Base-by-base conservation (phyloP, 495 filamentous ascomycete species). In the Neurospora tetrasperma region DNA sequence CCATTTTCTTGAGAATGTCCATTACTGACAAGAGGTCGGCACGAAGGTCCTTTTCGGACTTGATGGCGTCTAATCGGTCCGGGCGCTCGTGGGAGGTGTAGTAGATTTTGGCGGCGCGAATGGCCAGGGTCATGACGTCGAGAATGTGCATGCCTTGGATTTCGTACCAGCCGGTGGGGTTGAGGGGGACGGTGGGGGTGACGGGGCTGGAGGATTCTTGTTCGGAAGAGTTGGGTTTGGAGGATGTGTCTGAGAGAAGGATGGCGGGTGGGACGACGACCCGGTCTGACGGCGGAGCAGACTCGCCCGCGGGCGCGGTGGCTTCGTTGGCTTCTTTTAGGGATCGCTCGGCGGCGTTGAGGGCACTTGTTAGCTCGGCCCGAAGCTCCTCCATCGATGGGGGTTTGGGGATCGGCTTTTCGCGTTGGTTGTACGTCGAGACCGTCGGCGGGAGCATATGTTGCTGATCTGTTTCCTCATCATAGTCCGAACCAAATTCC, bases 371-470 rank as follows among this genome's bases (percentile, higher is more conserved):
- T 23, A 99, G 85, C 75, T 94, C 92, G 35, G 89, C 84, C 69
- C 94, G 90, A 40, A 98, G 83, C 71, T 94, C 89, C 27, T 89
- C 83, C 48, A 94, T 85, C 70, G 94, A 90, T 43, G 96, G 96
- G 23, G 95, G 93, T 5, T 91, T 94, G n/a, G 92, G 90, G 42
- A 97, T 86, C 69, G 91, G 90, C 74, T 94, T 94, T 42, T 92
- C 90, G 75, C 92, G 91, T 75, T 94, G 90, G 74, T 91, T 96
- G 81, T 98, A 99, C 9, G 96, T 98, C 84, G 94, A 97, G 10
- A 94, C 94, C 0, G 96, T 99, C 4, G 96, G 96, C 6, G 96
- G 96, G 16, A 97, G 89, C 90, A 99, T 95, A 46, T 89, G 84
- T 18, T 66, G 54, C 38, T 87, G 84, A 20, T 91, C 89, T 20